Percentiles rank a stretch among this genome's conserved stretches.
phyloP scores from a whole-genome alignment of 179 eudicot genomes.

The Sideroxylon spinosum region DNA sequence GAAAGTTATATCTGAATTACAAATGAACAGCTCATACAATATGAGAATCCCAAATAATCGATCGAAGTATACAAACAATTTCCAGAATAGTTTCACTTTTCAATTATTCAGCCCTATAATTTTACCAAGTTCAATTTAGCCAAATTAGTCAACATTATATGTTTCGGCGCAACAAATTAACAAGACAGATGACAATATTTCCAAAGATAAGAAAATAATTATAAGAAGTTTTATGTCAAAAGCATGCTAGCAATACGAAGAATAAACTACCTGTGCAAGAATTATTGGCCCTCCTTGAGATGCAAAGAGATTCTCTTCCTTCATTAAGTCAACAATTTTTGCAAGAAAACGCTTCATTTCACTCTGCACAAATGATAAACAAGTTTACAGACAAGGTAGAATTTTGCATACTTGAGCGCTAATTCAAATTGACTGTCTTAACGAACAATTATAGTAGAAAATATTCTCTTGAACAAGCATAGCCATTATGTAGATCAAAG shows the following conservation, averaged over 20 bases:
- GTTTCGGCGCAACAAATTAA: not conserved
- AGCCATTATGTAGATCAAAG: not conserved
- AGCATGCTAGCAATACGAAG: constrained; percentile 7
- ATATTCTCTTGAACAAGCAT: not conserved
- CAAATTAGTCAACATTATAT: not conserved
- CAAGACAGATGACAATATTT: not conserved
- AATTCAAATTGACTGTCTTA: not conserved
- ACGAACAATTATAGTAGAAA: not conserved
- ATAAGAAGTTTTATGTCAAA: not conserved
- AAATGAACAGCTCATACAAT: not conserved
- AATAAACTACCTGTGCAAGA: constrained; percentile 38
- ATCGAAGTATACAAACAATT: too few relatives aligned
- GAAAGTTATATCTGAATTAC: not conserved
- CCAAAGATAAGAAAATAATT: not conserved
- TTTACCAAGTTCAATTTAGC: too few relatives aligned
- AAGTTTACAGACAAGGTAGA: not conserved
- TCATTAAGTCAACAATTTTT: constrained; percentile 47
- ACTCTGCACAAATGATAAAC: constrained; percentile 24
- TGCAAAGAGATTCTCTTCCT: constrained; percentile 46
- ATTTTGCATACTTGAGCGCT: not conserved
- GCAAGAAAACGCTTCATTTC: constrained; percentile 46
- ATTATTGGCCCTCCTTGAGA: constrained; percentile 61
- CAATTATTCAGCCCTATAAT: too few relatives aligned
- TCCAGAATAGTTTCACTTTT: too few relatives aligned
- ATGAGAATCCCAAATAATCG: too few relatives aligned